Base-by-base conservation (phyloP, 2,329 filamentous ascomycete genomes). In the Colletotrichum brevisporum region DNA sequence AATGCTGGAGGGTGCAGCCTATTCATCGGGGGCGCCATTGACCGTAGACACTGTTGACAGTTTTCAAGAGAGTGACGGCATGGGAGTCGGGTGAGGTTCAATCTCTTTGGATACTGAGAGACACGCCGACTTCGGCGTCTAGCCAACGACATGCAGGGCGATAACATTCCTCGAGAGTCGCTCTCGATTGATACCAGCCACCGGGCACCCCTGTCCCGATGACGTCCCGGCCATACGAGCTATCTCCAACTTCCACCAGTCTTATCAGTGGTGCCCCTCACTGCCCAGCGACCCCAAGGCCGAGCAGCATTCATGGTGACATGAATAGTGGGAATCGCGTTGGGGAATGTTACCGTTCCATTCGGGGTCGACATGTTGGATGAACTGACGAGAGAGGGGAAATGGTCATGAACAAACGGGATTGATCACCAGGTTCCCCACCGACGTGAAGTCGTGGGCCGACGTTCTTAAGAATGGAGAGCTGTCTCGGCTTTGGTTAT, bases 281-380 rank as follows among this genome's bases (percentile, higher is more conserved):
- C 55, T 60, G 13, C 50, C 41, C 43, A 48, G 65, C 27, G 54
- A 65, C 48, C 21, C 61, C 61, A 31, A 31, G n/a, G 26, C n/a
- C 15, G 13, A 36, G 10, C 9, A 41, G 12, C 45, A 13, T 50
- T 59, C 41, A 66, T 66, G 66, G 66, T 69, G 18, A 53, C 66
- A 69, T 69, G 43, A 66, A 66, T 66, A 66, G 66, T 66, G 66
- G 66, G 43, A 62, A 60, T 69, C 6, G n/a, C 6, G 63, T 55
- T 59, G 62, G 63, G 27, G 21, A 56, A 66, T 66, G 66, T 60
- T 66, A 66, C 66, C 62, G 62, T 69, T 54, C 24, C 62, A 69
- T 69, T 66, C 4, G 50, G n/a, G 13, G 36, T n/a, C 48, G 53
- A 43, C 2, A 24, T 68, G 54, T 27, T 65, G 41, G 61, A 58